Percentiles rank a stretch among this genome's conserved stretches.
Conservation (phyloP, 2,329 filamentous ascomycete genomes). For the Diaporthe citrichinensis region DNA sequence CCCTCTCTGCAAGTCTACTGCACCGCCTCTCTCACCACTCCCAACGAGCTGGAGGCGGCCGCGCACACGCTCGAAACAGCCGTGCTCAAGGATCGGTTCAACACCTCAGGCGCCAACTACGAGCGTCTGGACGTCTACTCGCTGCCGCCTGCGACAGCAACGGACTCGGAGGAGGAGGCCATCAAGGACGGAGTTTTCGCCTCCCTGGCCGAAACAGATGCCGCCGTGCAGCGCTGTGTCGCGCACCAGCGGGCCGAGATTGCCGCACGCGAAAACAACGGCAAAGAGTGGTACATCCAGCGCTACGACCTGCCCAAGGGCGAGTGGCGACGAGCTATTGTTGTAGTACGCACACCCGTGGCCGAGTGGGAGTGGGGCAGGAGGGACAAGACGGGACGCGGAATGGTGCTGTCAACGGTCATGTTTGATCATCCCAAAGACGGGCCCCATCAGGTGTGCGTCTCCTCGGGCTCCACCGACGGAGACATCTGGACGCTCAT, state of each 20-base stretch:
- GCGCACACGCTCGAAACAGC: slow-evolving; percentile 32
- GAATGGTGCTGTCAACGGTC: slow-evolving; percentile 19
- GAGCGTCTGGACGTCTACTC: slow-evolving; percentile 35
- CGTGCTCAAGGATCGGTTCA: slow-evolving; percentile 23
- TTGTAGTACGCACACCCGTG: slow-evolving; percentile 20
- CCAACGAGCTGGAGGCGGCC: slow-evolving; percentile 25
- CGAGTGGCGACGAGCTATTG: slow-evolving; percentile 16
- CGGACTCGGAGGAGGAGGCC: not conserved
- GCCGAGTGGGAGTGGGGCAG: slow-evolving; percentile 23
- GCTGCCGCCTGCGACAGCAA: slow-evolving; percentile 13
- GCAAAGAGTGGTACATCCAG: slow-evolving; percentile 33
- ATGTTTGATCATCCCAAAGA: slow-evolving; percentile 12
- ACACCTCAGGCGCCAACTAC: slow-evolving; percentile 9
- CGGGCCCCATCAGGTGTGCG: slow-evolving; percentile 11
- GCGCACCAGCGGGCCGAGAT: slow-evolving; percentile 34
- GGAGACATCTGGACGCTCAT: not conserved
- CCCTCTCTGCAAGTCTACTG: slow-evolving; percentile 33
- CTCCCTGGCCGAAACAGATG: slow-evolving; percentile 5
- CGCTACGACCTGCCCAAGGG: slow-evolving; percentile 20
- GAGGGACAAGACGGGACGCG: slow-evolving; percentile 7
- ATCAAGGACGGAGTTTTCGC: not conserved
- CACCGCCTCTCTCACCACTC: slow-evolving; percentile 24
- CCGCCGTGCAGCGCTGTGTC: slow-evolving; percentile 26
- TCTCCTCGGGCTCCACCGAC: slow-evolving; percentile 8
- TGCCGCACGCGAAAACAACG: slow-evolving; percentile 7